Percentiles rank a stretch among this genome's conserved stretches.
Conservation (phyloP, 108 stramenopile species). For the Pseudonitzschia pungens region DNA sequence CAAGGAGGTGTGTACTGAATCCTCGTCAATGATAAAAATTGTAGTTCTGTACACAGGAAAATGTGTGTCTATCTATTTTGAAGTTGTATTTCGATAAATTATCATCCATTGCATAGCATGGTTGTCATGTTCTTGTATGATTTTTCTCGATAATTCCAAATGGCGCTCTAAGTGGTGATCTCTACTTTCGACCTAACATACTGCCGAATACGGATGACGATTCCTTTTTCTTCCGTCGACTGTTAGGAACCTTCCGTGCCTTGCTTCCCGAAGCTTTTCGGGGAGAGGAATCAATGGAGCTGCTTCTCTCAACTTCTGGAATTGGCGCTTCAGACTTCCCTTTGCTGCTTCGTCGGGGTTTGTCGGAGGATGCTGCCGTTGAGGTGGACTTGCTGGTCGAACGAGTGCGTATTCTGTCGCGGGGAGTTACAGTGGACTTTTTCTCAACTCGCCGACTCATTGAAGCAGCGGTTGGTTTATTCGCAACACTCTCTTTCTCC, state of each 20-base stretch:
- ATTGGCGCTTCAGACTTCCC: background rate
- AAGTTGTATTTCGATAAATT: background rate
- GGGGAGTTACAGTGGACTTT: background rate
- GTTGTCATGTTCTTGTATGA: background rate
- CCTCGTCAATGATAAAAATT: too few relatives aligned
- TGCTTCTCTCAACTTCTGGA: background rate
- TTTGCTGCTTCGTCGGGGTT: background rate
- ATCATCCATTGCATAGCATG: background rate
- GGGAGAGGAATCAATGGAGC: background rate
- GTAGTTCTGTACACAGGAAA: background rate
- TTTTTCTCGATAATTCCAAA: too few relatives aligned
- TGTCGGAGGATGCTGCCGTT: background rate
- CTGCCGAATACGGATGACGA: background rate
- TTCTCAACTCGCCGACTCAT: background rate
- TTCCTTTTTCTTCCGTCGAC: conserved; percentile 5
- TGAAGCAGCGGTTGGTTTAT: background rate
- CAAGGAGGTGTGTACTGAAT: too few relatives aligned
- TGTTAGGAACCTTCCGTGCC: conserved; percentile 4
- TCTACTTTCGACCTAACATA: conserved; percentile 1
- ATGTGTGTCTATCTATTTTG: background rate
- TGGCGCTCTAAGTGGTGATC: too few relatives aligned
- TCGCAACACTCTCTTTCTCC: background rate
- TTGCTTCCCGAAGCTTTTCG: background rate
- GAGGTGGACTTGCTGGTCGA: background rate
- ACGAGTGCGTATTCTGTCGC: background rate